Evolutionary conservation across 1,284 basidiomycete genomes (phyloP), one percentile per base, ranked within the genome.

Genomic region (Mycosarcoma mackinlayi): DNA sequence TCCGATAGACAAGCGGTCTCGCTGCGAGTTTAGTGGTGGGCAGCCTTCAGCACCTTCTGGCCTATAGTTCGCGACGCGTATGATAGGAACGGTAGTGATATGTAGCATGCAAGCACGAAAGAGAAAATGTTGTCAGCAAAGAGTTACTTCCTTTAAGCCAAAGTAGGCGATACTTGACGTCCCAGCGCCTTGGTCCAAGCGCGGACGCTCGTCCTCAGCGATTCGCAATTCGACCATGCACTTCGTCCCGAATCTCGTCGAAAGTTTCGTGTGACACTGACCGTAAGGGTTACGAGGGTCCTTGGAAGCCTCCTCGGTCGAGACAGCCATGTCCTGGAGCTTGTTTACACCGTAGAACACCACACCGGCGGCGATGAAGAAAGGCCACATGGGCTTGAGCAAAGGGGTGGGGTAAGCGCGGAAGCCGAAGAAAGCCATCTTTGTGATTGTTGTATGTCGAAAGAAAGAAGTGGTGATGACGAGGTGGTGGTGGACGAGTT

Each of bases 231-330:
- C 21, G 6, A 5, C 21, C 42, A 10, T 23, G 30, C 30, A 33
- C 28, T 11, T 9, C 30, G 42, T 14, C 6, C 24, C 42, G 19
- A 9, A 18, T 5, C 7, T 16, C 25, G 11, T 45, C 30, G 10
- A 4, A 11, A 16, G 13, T 13, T 11, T 5, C 8, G 5, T 8
- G 3, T 6, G 40, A 50, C 30, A 75, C 63, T 67, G 41, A 79
- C 79, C 77, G 62, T 81, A 81, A 30, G 80, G 80, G 76, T 81
- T 81, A 54, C 76, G 77, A 18, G 80, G 79, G 68, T 81, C 77
- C 65, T 80, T 79, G 60, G 63, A 67, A 62, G 70, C 73, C 63
- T 78, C 77, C 37, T 62, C 67, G 54, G 77, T 79, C 37, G 67
- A 72, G 38, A 81, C 76, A 28, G 54, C 63, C 10, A 67, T 50